A percentile compares a stretch with the other conserved stretches of the same genome.
These are phyloP conservation scores for carrot (Daucus carota) DNA, from an alignment of 129 eudicot genomes.

Conservation along the genomic window DH1_v3.0 NC_030384.2:39982501-39983000, in stretches of 20 bases:
- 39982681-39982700: slow-evolving; percentile 58
- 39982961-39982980: slow-evolving; percentile 75
- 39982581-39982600: slow-evolving; percentile 60
- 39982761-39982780: slow-evolving; percentile 70
- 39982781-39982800: slow-evolving; percentile 59
- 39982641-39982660: slow-evolving; percentile 65
- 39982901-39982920: slow-evolving; percentile 93
- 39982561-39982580: slow-evolving; percentile 89
- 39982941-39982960: slow-evolving; percentile 58
- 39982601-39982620: slow-evolving; percentile 62
- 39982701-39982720: slow-evolving; percentile 60
- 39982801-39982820: slow-evolving; percentile 83
- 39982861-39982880: slow-evolving; percentile 50
- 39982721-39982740: slow-evolving; percentile 93
- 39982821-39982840: slow-evolving; percentile 84
- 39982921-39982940: slow-evolving; percentile 72
- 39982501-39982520: background rate
- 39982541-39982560: background rate
- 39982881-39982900: slow-evolving; percentile 79
- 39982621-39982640: slow-evolving; percentile 58
- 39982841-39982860: slow-evolving; percentile 50
- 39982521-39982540: background rate
- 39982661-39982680: slow-evolving; percentile 58
- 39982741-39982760: slow-evolving; percentile 55
- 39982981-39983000: slow-evolving; percentile 82